Conservation (phyloP, 2,329 filamentous ascomycete genomes). For the Ilyonectria mors-panacis region DNA sequence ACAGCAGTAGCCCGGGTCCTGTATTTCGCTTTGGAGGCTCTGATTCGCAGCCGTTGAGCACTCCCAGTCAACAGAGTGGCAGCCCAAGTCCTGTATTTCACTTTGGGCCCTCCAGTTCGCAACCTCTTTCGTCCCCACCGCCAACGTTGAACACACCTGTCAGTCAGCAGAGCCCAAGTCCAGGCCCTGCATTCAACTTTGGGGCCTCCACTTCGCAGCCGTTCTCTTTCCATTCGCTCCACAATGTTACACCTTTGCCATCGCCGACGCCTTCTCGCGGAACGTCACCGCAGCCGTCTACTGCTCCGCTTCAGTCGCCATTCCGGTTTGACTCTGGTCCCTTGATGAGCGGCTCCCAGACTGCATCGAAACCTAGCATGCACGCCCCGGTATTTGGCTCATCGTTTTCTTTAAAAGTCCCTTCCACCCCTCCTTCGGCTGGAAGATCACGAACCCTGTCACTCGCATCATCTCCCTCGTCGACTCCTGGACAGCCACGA, state of each 20-base stretch:
- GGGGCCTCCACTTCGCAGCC: background rate
- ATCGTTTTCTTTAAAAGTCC: background rate
- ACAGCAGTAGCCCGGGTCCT: background rate
- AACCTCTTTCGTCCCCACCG: too few species aligned
- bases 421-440: background rate
- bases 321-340: background rate
- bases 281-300: background rate
- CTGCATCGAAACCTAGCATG: background rate
- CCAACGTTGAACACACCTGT: too few species aligned
- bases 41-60: background rate
- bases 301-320: slow-evolving; percentile 5
- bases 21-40: background rate
- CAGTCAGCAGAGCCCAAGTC: too few species aligned
- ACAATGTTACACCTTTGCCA: slow-evolving; percentile 19
- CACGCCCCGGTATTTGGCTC: too few species aligned
- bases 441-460: background rate
- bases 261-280: slow-evolving; percentile 10
- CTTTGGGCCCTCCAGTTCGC: too few species aligned
- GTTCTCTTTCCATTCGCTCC: slow-evolving; percentile 6
- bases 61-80: background rate
- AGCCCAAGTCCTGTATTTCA: too few species aligned
- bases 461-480: background rate
- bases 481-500: slow-evolving; percentile 11
- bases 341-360: background rate
- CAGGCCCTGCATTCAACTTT: too few species aligned